Evolutionary conservation across 1,139 yeast species (phyloP).

Genomic region (Pichiaceae sp.): DNA sequence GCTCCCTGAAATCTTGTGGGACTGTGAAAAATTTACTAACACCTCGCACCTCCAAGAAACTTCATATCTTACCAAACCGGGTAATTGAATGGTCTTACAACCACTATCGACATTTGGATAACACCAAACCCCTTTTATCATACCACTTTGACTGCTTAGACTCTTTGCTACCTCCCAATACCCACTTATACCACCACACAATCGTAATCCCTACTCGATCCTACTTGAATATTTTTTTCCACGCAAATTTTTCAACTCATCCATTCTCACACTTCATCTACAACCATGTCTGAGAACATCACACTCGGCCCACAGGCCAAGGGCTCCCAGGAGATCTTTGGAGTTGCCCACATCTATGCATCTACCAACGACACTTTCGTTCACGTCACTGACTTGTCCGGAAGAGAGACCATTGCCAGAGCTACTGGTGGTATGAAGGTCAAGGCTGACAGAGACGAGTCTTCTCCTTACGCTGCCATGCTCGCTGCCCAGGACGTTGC

Average conservation of each 20-base stretch:
- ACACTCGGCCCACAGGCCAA: constrained; percentile 80
- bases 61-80: no score
- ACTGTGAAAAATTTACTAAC: background rate
- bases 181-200: no score
- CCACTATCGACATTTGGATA: no score
- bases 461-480: constrained; percentile 99
- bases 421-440: constrained; percentile 99
- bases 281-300: constrained; percentile 41
- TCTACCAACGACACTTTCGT: constrained; percentile 99
- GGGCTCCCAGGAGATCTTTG: constrained; percentile 98
- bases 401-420: constrained; percentile 99
- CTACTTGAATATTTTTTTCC: no score
- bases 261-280: background rate
- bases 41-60: background rate
- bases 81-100: no score
- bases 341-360: constrained; percentile 99
- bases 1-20: no score
- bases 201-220: no score
- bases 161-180: no score
- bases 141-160: no score
- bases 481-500: constrained; percentile 99
- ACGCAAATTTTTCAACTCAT: background rate
- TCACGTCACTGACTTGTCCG: constrained; percentile 98
- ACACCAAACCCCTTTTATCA: no score
- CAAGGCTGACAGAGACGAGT: constrained; percentile 99